These are phyloP conservation scores for Wallacemonas collosoma DNA, from an alignment of 208 protist genomes.

Conservation along the genomic window DNA sequence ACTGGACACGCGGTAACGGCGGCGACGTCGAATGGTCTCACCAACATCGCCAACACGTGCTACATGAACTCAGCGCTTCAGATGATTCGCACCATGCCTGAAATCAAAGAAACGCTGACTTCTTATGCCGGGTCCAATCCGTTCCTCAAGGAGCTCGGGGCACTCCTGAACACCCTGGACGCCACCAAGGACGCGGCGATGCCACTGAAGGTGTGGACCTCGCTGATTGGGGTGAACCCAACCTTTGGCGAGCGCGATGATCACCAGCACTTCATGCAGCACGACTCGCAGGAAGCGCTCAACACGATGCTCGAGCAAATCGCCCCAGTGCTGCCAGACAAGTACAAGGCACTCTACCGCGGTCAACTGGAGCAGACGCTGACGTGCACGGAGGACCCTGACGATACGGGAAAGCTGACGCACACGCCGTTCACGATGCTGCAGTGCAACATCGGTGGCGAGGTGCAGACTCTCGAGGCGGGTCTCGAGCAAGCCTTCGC, in stretches of 20 bases:
- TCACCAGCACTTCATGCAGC: constrained; percentile 74
- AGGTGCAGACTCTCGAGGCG: constrained; percentile 76
- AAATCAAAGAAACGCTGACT: constrained; percentile 47
- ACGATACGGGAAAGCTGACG: constrained; percentile 32
- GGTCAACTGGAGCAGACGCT: constrained; percentile 53
- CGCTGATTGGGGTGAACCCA: constrained; percentile 45
- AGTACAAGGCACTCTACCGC: constrained; percentile 49
- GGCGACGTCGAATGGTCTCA: constrained; percentile 47
- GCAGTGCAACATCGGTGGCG: constrained; percentile 78
- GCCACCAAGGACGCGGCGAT: constrained; percentile 32
- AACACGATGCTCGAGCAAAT: constrained; percentile 56
- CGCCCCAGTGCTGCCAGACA: constrained; percentile 28
- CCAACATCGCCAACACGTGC: constrained; percentile 89
- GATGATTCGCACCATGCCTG: constrained; percentile 79
- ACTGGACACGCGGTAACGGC: constrained; percentile 22
- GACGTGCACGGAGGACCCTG: constrained; percentile 52
- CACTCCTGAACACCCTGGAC: constrained; percentile 53
- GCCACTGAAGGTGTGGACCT: constrained; percentile 56
- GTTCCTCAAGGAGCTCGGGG: constrained; percentile 36
- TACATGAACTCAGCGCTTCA: constrained; percentile 90
- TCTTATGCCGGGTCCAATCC: constrained; percentile 35
- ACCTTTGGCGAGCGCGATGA: constrained; percentile 73
- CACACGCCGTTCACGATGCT: constrained; percentile 75
- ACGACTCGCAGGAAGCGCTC: constrained; percentile 83
- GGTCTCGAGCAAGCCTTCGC: constrained; percentile 77